Evolutionary conservation across 768 basidiomycete species (phyloP), one percentile per base, ranked within the genome.

Genomic region (Clathrus columnatus): DNA sequence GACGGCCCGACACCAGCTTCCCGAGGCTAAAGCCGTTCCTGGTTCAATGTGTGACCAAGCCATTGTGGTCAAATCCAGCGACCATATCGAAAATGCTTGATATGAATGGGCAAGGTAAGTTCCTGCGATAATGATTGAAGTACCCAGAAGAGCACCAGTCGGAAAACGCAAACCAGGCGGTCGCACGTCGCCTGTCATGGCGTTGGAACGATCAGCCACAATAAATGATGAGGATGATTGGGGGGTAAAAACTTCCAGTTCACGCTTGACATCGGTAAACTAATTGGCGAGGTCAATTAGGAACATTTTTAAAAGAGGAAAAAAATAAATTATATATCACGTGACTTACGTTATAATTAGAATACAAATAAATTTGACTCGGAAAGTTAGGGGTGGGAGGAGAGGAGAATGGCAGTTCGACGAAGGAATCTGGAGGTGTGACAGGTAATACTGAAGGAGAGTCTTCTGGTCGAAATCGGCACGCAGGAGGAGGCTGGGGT

Each of bases 121-220:
- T 27, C 95, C 95, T 7, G 91, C 92, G 51, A 98, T 85, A 68
- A 99, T 87, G 66, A 99, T 80, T 67, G 92, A 84, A 28, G 83
- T 83, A 27, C 94, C 96, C 6, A 96, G 73, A 58, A 97, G 84
- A 28, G 91, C 91, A 18, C 94, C 95, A 0, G 92, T 89, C 5
- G 95, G 95, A 73, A 99, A 99, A 7, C 95, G 86, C 44, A 98
- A 81, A 11, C 95, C 95, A 0, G 96, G 95, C 20, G 95, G 95
- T 61, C 91, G 87, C 1, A 85, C 79, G 11, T 80, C 73, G 18
- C 88, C 90, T 17, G 75, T 75, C 92, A 97, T 96, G 14, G 82
- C 70, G 10, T 79, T 67, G 6, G 94, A 95, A 29, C 84, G 81
- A 64, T 95, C 90, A 57, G 82, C 78, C 48, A 94, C 82, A 2